Conservation (phyloP, 2,329 filamentous ascomycete genomes). For the Teratosphaeria destructans region DNA sequence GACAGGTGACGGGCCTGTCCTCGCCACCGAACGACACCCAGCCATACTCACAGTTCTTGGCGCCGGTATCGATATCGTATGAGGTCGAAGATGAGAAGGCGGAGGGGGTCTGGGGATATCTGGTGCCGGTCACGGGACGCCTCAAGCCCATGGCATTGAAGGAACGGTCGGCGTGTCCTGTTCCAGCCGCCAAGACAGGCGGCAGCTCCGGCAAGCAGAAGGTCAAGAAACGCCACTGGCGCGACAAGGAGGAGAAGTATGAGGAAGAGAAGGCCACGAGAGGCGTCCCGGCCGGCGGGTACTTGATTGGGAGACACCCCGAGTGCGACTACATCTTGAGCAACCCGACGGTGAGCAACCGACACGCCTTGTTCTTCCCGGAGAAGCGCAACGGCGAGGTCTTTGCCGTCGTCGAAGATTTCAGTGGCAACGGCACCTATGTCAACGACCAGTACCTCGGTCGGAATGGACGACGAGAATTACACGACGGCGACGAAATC, state of each 20-base stretch:
- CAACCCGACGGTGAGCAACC: conserved; percentile 75
- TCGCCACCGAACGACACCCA: conserved; percentile 69
- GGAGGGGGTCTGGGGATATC: conserved; percentile 91
- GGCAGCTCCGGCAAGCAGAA: conserved; percentile 33
- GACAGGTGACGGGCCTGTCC: conserved; percentile 34
- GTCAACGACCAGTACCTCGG: conserved; percentile 87
- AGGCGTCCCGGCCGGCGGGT: conserved; percentile 64
- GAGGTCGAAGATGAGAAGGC: conserved; percentile 75
- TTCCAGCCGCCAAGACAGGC: conserved; percentile 34
- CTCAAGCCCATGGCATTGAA: conserved; percentile 58
- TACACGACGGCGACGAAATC: conserved; percentile 85
- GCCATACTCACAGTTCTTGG: conserved; percentile 68
- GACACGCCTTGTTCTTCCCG: conserved; percentile 61
- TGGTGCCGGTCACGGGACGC: conserved; percentile 61
- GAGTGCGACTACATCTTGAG: conserved; percentile 70
- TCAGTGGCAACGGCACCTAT: conserved; percentile 94
- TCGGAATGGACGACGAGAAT: conserved; percentile 79
- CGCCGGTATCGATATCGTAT: conserved; percentile 60
- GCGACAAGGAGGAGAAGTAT: conserved; percentile 52
- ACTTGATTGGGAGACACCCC: conserved; percentile 81
- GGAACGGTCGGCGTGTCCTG: conserved; percentile 60
- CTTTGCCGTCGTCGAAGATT: conserved; percentile 73
- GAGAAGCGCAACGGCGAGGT: conserved; percentile 48
- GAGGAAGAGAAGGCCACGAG: conserved; percentile 42
- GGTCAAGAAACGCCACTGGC: conserved; percentile 41